These are phyloP conservation scores for Keithomyces neogunnii DNA, from an alignment of 2,329 filamentous ascomycete genomes.

Conservation along the genomic window DNA sequence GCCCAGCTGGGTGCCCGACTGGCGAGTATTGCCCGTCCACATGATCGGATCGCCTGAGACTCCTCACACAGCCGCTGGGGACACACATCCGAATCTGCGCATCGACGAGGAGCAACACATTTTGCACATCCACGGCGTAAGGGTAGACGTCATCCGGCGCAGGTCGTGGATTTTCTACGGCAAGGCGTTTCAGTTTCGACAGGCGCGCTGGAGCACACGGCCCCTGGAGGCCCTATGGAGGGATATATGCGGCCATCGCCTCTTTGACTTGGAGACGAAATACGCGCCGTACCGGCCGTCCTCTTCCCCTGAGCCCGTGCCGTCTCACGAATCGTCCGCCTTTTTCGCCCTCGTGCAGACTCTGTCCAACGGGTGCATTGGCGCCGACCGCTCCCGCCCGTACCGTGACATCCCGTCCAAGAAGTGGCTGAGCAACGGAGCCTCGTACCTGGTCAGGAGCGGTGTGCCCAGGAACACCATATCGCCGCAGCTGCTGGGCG, in stretches of 20 bases:
- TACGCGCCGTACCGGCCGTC: conserved; percentile 14
- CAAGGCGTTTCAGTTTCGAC: conserved; percentile 21
- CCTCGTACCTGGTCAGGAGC: conserved; percentile 21
- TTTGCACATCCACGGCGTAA: conserved; percentile 20
- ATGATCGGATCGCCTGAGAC: conserved; percentile 22
- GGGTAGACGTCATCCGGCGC: conserved; percentile 16
- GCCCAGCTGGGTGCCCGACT: conserved; percentile 31
- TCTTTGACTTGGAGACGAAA: conserved; percentile 16
- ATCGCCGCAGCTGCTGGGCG: conserved; percentile 14
- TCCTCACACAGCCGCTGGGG: conserved; percentile 21
- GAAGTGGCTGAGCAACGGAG: conserved; percentile 12
- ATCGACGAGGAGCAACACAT: conserved; percentile 15
- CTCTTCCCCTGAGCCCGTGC: background rate
- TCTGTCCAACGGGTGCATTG: conserved; percentile 22
- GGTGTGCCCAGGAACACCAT: conserved; percentile 8
- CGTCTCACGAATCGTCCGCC: conserved; percentile 9
- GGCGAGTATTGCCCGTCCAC: conserved; percentile 23
- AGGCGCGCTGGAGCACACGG: conserved; percentile 3
- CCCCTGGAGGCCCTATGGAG: conserved; percentile 23
- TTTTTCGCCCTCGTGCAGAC: conserved; percentile 26
- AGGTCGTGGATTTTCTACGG: conserved; percentile 21
- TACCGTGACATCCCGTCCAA: too few species aligned
- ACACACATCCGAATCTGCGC: conserved; percentile 16
- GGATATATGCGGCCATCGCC: conserved; percentile 14
- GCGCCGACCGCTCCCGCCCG: conserved; percentile 12